Base-by-base conservation (phyloP, 1,139 yeast species). In the Taphrina wiesneri region DNA sequence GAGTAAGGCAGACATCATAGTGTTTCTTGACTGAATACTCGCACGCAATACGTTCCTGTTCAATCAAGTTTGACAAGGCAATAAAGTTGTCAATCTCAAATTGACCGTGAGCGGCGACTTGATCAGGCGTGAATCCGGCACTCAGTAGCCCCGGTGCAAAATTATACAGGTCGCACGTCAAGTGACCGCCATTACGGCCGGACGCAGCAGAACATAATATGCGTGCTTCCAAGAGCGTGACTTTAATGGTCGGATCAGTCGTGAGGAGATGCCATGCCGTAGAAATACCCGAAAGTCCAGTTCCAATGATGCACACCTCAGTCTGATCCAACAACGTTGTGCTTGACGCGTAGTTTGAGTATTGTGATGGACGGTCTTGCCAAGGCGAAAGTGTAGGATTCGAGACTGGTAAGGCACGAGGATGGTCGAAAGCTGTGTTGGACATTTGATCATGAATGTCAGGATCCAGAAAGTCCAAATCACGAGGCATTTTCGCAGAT, bases 181-280 rank as follows among this genome's bases (percentile, higher is more conserved):
- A 41, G 49, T 54, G 59, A 5, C 59, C 59, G 30, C 59, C 59
- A 15, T 54, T 54, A 11, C 59, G 46, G 13, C 59, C 59, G 19
- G 59, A 23, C 21, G 59, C 59, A 3, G 43, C 59, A 17, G 59
- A 54, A 41, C 59, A 54, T 15, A 54, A 15, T 36, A 49, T 54
- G 9, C 59, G 47, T 25, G 59, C 59, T 21, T 54, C 59, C 45
- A 54, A 36, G 15, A 54, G 34, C 21, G 59, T 54, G 49, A 54
- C 19, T 15, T 36, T 6, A 6, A 54, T n/a, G 36, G 49, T 36
- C 32, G 46, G 49, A 21, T 54, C 49, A 15, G 19, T n/a, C 4
- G 47, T 39, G 23, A 54, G 36, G 5, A 54, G 21, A 25, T 54
- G 59, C 36, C 26, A 39, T 15, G 59, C 59, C 17, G 36, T 39